Evolutionary conservation across 176 grass and related monocot species (phyloP), one percentile per base, ranked within the genome.

Genomic region (Oryza meyeriana): DNA sequence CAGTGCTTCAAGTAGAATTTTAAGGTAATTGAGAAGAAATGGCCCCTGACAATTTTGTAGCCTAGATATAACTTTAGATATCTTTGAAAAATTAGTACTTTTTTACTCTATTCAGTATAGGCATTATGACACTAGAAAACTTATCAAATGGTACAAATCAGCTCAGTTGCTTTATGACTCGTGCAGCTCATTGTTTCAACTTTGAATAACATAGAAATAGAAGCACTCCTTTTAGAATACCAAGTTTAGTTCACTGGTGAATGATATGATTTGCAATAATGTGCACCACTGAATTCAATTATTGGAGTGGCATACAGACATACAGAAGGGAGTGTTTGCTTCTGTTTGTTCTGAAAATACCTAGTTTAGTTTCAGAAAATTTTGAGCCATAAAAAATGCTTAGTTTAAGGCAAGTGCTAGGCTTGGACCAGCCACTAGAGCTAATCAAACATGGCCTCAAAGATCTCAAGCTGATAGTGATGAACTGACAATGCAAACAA

Each of bases 401-500:
- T 72, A 79, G 45, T 66, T 59, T 84, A 50, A 76, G 12, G 6
- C 28, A 31, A 38, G 68, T 69, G 62, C 44, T 71, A 18, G 68
- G n/a, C 61, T 68, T 36, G 29, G 81, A 57, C 61, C 58, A 61
- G 5, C 25, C 32, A 79, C 40, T 24, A 85, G 39, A 85, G 66
- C 13, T 40, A 72, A 10, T 26, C 32, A 80, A 80, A 24, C 27
- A 73, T 78, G 27, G 80, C 27, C 58, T 57, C 41, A 58, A 78
- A 88, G 27, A 28, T 58, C 65, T 55, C 79, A 32, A 32, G 3
- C 42, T 78, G 41, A 66, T 72, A 35, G 58, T 22, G 66, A 71
- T 87, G 70, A 77, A 76, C 73, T 77, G 50, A 68, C 72, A 68
- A 69, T 48, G 50, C 71, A 64, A 50, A 77, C 33, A 31, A 24